Evolutionary conservation across 305 asterid genomes (phyloP).

Genomic region (Fraxinus platypoda): DNA sequence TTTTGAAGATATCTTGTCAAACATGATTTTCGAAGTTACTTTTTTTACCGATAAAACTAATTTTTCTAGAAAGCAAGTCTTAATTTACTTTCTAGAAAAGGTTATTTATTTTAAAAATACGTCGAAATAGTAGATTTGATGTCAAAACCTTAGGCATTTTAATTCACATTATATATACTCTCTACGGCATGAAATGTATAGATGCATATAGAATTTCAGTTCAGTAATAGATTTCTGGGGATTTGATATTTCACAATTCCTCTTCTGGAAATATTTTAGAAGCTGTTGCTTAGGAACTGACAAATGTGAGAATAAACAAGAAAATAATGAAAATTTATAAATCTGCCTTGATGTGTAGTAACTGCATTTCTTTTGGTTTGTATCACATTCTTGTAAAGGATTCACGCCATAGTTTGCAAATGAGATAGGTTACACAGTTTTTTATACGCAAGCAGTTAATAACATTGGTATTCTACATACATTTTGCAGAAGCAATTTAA

Average conservation of each 20-base stretch:
- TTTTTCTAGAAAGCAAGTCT: neutral
- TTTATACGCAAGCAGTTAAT: neutral
- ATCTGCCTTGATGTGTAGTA: neutral
- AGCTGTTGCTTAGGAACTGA: neutral
- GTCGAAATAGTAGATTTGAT: neutral
- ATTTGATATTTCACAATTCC: neutral
- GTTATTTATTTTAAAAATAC: too few species aligned
- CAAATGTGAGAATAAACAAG: neutral
- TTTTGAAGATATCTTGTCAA: neutral
- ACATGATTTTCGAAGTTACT: neutral
- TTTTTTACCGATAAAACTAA: too few species aligned
- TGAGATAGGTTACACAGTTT: neutral
- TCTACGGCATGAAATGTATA: neutral
- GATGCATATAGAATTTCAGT: neutral
- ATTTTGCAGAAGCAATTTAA: slow-evolving; percentile 74
- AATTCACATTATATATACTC: neutral
- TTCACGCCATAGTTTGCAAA: neutral
- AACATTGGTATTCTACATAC: neutral
- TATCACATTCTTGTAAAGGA: neutral
- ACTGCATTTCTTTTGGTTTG: too few species aligned
- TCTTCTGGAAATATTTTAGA: neutral
- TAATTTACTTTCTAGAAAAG: neutral
- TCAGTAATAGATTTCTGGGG: neutral
- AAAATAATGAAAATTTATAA: neutral
- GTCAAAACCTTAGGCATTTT: neutral